Conservation (phyloP, 2,329 filamentous ascomycete genomes). For the Penicillium expansum region DNA sequence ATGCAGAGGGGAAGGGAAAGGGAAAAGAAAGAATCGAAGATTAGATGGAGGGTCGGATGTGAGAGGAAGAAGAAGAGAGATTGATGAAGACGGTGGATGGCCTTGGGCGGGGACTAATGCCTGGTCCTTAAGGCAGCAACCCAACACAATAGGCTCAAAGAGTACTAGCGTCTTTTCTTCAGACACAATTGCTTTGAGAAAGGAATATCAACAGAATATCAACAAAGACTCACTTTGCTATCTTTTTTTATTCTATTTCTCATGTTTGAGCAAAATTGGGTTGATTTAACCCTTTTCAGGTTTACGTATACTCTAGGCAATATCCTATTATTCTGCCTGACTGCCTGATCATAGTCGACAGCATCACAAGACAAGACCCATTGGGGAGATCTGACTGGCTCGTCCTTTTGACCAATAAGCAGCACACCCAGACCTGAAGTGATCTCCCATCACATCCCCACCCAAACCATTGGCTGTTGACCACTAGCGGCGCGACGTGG, state of each 20-base stretch:
- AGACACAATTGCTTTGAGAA: slow-evolving; percentile 2
- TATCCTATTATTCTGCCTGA: not conserved
- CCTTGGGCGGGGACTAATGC: slow-evolving; percentile 14
- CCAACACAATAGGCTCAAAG: not conserved
- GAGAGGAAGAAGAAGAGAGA: slow-evolving; percentile 20
- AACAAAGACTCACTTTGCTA: not conserved
- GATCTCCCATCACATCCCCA: slow-evolving; percentile 21
- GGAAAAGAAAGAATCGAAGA: slow-evolving; percentile 31
- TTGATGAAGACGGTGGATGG: slow-evolving; percentile 18
- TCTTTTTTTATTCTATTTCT: not conserved
- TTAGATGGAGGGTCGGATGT: slow-evolving; percentile 19
- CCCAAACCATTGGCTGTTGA: slow-evolving; percentile 17
- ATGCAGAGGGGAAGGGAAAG: slow-evolving; percentile 22
- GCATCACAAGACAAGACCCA: not conserved
- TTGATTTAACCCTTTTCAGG: not conserved
- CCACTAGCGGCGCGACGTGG: slow-evolving; percentile 13
- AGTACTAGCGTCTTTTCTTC: not conserved
- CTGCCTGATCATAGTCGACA: not conserved
- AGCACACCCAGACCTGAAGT: slow-evolving; percentile 2
- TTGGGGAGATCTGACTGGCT: slow-evolving; percentile 5
- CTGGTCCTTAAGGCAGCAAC: not conserved
- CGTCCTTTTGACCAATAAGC: slow-evolving; percentile 14
- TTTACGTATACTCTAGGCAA: not conserved
- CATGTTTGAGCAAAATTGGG: not conserved
- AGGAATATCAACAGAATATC: not conserved